These are phyloP conservation scores for Salix caprea DNA, from an alignment of 345 rosid genomes.

Conservation along the genomic window DNA sequence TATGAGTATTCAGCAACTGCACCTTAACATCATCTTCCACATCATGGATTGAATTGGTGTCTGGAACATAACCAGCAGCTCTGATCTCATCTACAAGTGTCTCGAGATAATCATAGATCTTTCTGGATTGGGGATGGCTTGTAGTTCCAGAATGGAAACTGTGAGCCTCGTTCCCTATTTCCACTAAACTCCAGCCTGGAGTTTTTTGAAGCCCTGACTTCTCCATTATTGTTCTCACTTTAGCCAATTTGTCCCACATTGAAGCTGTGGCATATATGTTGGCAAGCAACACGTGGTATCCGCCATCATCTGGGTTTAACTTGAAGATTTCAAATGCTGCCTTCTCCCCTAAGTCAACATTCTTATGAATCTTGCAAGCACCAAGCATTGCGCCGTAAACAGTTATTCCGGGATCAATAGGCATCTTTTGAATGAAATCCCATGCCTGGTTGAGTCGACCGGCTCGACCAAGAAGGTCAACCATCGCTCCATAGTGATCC, in stretches of 20 bases:
- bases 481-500: conserved; percentile 33
- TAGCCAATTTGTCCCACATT: conserved; percentile 30
- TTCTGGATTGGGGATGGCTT: conserved; percentile 24
- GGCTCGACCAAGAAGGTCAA: conserved; percentile 36
- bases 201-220: conserved; percentile 31
- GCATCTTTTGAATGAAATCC: conserved; percentile 32
- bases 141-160: conserved; percentile 27
- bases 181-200: conserved; percentile 33
- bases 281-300: conserved; percentile 30
- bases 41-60: conserved; percentile 27
- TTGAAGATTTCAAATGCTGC: conserved; percentile 22
- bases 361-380: conserved; percentile 32
- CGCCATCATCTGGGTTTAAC: conserved; percentile 29
- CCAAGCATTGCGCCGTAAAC: conserved; percentile 33
- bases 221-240: conserved; percentile 24
- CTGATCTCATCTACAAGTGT: conserved; percentile 21
- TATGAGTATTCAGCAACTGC: conserved; percentile 26
- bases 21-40: conserved; percentile 30
- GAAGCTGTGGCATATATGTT: conserved; percentile 27
- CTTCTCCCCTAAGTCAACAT: conserved; percentile 24
- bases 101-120: conserved; percentile 21
- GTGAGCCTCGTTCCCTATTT: conserved; percentile 21
- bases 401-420: conserved; percentile 26
- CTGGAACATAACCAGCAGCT: conserved; percentile 28
- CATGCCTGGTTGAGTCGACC: conserved; percentile 28